Evolutionary conservation across 441 rosid species (phyloP).

Genomic region (Breynia disticha): DNA sequence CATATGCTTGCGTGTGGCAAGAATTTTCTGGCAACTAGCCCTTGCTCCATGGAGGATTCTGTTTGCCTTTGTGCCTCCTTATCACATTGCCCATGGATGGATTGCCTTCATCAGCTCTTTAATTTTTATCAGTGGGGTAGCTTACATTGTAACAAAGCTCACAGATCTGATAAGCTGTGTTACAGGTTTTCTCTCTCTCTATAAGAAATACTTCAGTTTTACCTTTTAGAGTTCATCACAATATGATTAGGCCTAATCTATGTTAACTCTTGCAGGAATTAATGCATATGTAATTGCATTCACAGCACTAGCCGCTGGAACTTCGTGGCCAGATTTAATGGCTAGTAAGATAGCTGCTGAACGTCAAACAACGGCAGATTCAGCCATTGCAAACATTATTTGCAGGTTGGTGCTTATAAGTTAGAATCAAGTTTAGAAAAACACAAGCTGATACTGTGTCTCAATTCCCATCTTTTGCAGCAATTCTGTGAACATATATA

Average conservation of each 20-base stretch:
- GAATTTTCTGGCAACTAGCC: constrained; percentile 49
- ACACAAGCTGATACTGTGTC: not conserved
- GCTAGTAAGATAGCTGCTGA: constrained; percentile 97
- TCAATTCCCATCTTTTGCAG: constrained; percentile 25
- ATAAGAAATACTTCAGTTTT: constrained; percentile 1
- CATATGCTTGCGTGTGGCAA: constrained; percentile 28
- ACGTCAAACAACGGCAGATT: constrained; percentile 78
- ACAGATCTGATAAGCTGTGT: constrained; percentile 84
- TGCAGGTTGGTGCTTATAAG: constrained; percentile 51
- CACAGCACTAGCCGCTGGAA: constrained; percentile 77
- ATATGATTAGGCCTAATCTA: constrained; percentile 1
- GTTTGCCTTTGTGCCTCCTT: constrained; percentile 88
- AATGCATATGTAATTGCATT: constrained; percentile 87
- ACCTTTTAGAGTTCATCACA: constrained; percentile 1
- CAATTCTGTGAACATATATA: constrained; percentile 84
- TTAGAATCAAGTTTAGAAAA: too few relatives aligned
- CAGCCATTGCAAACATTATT: constrained; percentile 91
- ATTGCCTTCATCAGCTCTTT: constrained; percentile 77
- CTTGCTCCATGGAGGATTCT: constrained; percentile 68
- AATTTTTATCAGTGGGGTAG: constrained; percentile 69
- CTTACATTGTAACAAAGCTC: constrained; percentile 57
- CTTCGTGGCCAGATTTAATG: constrained; percentile 95
- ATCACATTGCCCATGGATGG: constrained; percentile 88
- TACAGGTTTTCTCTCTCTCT: constrained; percentile 43
- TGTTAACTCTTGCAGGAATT: constrained; percentile 40